A percentile compares a stretch with the other conserved stretches of the same genome.
Conservation (phyloP, 2,329 filamentous ascomycete species). For the Lasiodiplodia sp. region DNA sequence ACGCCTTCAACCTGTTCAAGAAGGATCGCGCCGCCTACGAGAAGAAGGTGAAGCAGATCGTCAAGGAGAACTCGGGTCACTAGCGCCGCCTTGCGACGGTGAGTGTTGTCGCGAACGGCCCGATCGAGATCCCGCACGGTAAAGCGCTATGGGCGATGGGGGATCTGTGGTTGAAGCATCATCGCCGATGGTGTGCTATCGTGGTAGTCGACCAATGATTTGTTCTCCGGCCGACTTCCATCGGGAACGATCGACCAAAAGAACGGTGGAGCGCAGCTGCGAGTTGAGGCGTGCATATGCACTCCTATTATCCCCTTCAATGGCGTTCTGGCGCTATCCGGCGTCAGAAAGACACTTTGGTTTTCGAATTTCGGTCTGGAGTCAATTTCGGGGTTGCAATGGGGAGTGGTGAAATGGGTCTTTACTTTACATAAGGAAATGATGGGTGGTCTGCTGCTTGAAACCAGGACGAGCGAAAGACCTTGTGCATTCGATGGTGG, state of each 20-base stretch:
- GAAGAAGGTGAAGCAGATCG: constrained; percentile 82
- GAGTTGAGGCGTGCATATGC: background rate
- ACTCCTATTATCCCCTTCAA: background rate
- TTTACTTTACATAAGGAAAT: background rate
- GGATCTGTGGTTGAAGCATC: background rate
- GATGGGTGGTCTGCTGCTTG: background rate
- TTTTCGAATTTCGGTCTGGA: constrained; percentile 9
- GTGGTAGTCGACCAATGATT: background rate
- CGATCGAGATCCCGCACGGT: background rate
- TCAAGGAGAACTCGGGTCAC: constrained; percentile 77
- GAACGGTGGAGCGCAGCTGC: background rate
- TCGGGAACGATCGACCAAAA: background rate
- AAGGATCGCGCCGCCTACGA: constrained; percentile 89
- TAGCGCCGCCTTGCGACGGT: background rate
- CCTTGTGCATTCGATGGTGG: background rate
- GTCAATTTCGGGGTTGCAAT: constrained; percentile 1
- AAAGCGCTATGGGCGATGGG: background rate
- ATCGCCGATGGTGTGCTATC: background rate
- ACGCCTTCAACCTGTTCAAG: constrained; percentile 97
- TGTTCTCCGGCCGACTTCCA: background rate
- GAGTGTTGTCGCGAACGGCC: background rate
- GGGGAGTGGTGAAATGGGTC: background rate
- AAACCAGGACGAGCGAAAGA: background rate
- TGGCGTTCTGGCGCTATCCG: constrained; percentile 9
- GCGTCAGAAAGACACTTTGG: constrained; percentile 11